Conservation (phyloP, 2,329 filamentous ascomycete species). For the Aspergillus brasiliensis region DNA sequence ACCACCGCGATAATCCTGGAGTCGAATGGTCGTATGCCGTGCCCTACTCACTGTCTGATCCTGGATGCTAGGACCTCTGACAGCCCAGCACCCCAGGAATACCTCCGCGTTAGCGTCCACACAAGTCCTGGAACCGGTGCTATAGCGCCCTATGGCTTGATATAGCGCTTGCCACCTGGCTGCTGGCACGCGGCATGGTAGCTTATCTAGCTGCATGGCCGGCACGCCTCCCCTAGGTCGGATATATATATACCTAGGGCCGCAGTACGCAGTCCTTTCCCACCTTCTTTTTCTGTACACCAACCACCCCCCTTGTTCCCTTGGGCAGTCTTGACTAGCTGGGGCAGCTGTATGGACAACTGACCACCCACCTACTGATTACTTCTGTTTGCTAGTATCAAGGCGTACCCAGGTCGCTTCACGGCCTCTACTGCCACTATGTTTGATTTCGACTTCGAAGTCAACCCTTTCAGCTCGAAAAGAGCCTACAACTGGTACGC, state of each 20-base stretch:
- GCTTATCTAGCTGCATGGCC: slow-evolving; percentile 1
- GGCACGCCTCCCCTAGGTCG: not conserved
- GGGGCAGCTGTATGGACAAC: not conserved
- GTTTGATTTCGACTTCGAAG: slow-evolving; percentile 15
- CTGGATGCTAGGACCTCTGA: slow-evolving; percentile 23
- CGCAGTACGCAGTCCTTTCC: not conserved
- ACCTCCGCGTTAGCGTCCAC: slow-evolving; percentile 14
- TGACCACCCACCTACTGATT: not conserved
- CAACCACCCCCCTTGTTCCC: not conserved
- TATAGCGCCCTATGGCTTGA: slow-evolving; percentile 14
- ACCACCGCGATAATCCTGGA: slow-evolving; percentile 22
- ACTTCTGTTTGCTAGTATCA: not conserved
- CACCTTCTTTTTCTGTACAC: not conserved
- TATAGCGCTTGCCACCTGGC: slow-evolving; percentile 17
- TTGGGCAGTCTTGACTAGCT: not conserved
- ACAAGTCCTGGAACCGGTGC: not conserved
- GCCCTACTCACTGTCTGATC: slow-evolving; percentile 14
- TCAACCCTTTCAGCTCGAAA: slow-evolving; percentile 27
- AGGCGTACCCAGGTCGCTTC: not conserved
- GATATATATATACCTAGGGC: slow-evolving; percentile 10
- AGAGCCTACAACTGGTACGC: slow-evolving; percentile 36
- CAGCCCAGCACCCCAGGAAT: slow-evolving; percentile 13
- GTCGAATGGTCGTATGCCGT: slow-evolving; percentile 14
- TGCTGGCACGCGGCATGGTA: slow-evolving; percentile 13
- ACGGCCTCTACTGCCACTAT: slow-evolving; percentile 11